phyloP scores from a whole-genome alignment of 495 filamentous ascomycete genomes.

The Annulohypoxylon nitens region DNA sequence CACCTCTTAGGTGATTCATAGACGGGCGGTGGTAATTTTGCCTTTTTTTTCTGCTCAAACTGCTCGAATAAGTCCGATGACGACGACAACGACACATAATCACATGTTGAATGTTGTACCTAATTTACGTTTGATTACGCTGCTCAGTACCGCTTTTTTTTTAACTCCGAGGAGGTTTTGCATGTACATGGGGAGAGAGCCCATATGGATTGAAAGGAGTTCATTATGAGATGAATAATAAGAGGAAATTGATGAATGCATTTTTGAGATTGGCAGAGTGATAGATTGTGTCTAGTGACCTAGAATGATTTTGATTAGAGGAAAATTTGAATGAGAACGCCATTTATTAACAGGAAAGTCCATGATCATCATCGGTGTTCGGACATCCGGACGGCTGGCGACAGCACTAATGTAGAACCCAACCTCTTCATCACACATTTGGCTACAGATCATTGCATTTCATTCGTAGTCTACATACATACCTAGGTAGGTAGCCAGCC shows the following conservation, averaged over 20 bases:
- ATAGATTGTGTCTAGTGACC: background rate
- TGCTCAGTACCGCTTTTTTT: background rate
- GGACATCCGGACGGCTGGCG: too few relatives aligned
- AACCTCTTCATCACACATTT: background rate
- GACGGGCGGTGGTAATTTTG: background rate
- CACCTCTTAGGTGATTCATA: conserved; percentile 3
- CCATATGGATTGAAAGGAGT: background rate
- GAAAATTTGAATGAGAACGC: background rate
- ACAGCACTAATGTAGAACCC: background rate
- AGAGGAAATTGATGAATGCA: background rate
- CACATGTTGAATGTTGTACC: background rate
- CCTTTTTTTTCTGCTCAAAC: background rate
- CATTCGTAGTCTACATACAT: background rate
- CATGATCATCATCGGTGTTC: too few relatives aligned
- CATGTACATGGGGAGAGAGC: background rate
- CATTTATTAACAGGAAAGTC: background rate
- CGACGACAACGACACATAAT: conserved; percentile 5
- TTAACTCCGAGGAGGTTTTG: background rate
- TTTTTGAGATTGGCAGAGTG: background rate
- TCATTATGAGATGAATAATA: conserved; percentile 6
- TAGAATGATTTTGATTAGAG: background rate
- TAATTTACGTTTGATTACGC: background rate
- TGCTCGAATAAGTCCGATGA: background rate
- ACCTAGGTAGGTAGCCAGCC: background rate
- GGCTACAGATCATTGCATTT: conserved; percentile 13